These are phyloP conservation scores for Venturia nashicola DNA, from an alignment of 2,329 filamentous ascomycete genomes.

Conservation along the genomic window DNA sequence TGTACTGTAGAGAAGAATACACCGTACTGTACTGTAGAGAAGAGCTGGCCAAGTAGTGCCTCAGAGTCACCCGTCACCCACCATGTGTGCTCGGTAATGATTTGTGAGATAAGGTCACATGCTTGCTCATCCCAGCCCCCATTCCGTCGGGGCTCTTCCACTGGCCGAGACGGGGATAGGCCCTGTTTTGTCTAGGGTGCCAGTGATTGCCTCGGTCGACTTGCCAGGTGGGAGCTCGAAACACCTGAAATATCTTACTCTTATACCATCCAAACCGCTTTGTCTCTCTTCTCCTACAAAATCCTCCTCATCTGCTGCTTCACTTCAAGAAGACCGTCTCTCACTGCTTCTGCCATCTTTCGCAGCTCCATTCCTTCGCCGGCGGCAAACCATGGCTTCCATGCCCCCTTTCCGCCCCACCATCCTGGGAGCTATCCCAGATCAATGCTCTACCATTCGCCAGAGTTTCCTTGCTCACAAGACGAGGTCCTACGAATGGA, in stretches of 20 bases:
- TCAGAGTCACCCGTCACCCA: too few relatives aligned
- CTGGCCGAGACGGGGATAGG: not conserved
- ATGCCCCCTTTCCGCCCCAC: not conserved
- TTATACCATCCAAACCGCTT: not conserved
- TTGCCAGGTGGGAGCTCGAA: not conserved
- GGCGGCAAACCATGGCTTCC: not conserved
- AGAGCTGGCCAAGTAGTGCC: too few relatives aligned
- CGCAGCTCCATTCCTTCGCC: not conserved
- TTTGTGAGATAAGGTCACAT: too few relatives aligned
- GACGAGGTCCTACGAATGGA: conserved; percentile 72
- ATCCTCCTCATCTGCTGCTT: not conserved
- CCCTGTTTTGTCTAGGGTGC: not conserved
- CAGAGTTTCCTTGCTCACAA: conserved; percentile 55
- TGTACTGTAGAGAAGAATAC: too few relatives aligned
- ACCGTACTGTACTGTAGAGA: too few relatives aligned
- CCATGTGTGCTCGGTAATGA: too few relatives aligned
- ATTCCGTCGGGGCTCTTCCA: not conserved
- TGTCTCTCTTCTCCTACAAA: not conserved
- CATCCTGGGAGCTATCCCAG: conserved; percentile 4
- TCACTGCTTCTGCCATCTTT: not conserved
- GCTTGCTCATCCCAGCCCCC: not conserved
- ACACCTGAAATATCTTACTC: not conserved
- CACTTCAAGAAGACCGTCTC: not conserved
- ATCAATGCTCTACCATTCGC: conserved; percentile 2
- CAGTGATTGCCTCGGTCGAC: not conserved